These are phyloP conservation scores for Microdochium nivale DNA, from an alignment of 2,329 filamentous ascomycete genomes.

Conservation along the genomic window DNA sequence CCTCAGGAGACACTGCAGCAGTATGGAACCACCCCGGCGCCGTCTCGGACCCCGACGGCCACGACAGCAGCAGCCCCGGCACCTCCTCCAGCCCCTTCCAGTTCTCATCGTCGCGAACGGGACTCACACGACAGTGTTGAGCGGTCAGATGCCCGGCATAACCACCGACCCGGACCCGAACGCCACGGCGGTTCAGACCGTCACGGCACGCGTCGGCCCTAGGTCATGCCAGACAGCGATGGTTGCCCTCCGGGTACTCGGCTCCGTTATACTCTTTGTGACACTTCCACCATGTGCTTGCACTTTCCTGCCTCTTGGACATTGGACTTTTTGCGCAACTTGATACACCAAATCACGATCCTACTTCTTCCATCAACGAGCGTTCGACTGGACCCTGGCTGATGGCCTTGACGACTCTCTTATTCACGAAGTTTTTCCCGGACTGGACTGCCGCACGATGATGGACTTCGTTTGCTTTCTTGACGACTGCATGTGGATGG, in stretches of 20 bases:
- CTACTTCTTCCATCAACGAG: background rate
- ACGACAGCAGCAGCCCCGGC: slow-evolving; percentile 19
- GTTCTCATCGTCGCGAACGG: slow-evolving; percentile 17
- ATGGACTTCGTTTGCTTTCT: background rate
- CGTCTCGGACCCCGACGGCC: slow-evolving; percentile 15
- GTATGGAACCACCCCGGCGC: slow-evolving; percentile 39
- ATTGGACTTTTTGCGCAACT: background rate
- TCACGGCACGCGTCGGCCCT: background rate
- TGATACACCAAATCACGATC: background rate
- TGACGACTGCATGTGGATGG: slow-evolving; percentile 1
- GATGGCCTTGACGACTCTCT: background rate
- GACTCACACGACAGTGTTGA: slow-evolving; percentile 7
- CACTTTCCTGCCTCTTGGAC: background rate
- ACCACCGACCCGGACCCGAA: slow-evolving; percentile 12
- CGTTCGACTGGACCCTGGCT: background rate
- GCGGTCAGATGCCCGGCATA: slow-evolving; percentile 15
- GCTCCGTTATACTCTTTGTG: background rate
- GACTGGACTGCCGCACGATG: background rate
- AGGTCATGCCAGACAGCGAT: background rate
- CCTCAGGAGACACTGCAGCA: slow-evolving; percentile 18
- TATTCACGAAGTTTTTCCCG: background rate
- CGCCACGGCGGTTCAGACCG: background rate
- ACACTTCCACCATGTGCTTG: background rate
- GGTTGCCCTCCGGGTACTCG: too few relatives aligned
- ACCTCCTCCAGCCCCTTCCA: slow-evolving; percentile 18